Base-by-base conservation (phyloP, 345 rosid genomes). In the Populus ilicifolia region DNA sequence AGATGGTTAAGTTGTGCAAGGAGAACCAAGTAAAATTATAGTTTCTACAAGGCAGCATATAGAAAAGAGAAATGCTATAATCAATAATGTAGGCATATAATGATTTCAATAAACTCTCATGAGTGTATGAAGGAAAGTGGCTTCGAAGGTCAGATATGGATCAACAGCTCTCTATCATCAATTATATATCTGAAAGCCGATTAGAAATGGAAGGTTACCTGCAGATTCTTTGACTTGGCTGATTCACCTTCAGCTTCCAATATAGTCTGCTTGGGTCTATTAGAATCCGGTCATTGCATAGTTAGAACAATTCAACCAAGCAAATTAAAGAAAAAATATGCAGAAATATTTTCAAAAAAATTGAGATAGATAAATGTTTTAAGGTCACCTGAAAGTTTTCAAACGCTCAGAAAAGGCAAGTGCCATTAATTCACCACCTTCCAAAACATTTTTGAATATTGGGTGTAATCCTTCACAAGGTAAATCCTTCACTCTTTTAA, bases 211-310 rank as follows among this genome's bases (percentile, higher is more conserved):
- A 33, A 56, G 52, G 66, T 56, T 80, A 93, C 99, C 97, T 88
- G 79, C 69, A 68, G 17, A 84, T 87, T 83, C 83, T 93, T 96
- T 71, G 92, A 91, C 83, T 85, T 93, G 79, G 94, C 85, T 74
- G 94, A 89, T 83, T 90, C 97, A 80, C 97, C 98, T 91, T 96
- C 98, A 75, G 98, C 91, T 88, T 96, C 99, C 85, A 96, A 83
- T 83, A 96, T 89, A 27, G 99, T 96, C 86, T 91, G 98, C 90
- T 91, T 96, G 48, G 98, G 99, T 82, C 99, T 96, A 84, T 78
- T 41, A 85, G 13, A 84, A 33, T 80, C 83, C 78, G 84, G 38
- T 21, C 74, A 84, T 78, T 69, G 36, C 71, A 48, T 9, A 21
- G 52, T 77, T 56, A 81, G 77, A 65, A n/a, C 59, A 75, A 54